phyloP scores from a whole-genome alignment of 1,284 basidiomycete species.

The Cerrena zonata region DNA sequence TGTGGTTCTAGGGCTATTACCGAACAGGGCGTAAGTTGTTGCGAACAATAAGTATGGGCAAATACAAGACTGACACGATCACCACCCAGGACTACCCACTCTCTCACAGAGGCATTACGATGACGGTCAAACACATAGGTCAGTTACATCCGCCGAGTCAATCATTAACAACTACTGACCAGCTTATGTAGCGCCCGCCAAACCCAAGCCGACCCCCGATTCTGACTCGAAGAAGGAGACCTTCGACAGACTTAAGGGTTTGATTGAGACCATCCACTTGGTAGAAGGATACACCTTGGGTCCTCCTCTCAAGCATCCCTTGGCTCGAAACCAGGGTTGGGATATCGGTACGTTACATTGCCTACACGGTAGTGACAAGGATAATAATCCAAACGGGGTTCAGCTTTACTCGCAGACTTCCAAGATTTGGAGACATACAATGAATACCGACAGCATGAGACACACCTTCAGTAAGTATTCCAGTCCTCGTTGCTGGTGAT shows the following conservation, averaged over 20 bases:
- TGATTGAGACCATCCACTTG: not conserved
- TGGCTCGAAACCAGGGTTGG: not conserved
- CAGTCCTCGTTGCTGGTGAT: not conserved
- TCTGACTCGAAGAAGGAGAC: not conserved
- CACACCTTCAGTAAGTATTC: slow-evolving; percentile 1
- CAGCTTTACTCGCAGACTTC: slow-evolving; percentile 1
- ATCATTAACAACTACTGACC: not conserved
- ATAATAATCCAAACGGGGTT: not conserved
- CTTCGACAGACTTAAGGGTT: not conserved
- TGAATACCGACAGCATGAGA: not conserved
- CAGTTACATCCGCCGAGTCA: not conserved
- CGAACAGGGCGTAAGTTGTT: no score
- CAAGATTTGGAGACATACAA: not conserved
- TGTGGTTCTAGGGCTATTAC: no score
- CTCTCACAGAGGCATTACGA: no score
- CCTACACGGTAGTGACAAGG: not conserved
- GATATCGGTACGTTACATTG: not conserved
- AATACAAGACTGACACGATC: no score
- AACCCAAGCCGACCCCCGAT: not conserved
- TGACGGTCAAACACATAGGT: slow-evolving; percentile 6
- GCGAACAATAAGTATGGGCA: no score
- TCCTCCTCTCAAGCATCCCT: not conserved
- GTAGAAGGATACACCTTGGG: not conserved
- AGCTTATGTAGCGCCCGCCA: not conserved
- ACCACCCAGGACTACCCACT: no score